Conservation (phyloP, 2,329 filamentous ascomycete genomes). For the Colletotrichum sojae region DNA sequence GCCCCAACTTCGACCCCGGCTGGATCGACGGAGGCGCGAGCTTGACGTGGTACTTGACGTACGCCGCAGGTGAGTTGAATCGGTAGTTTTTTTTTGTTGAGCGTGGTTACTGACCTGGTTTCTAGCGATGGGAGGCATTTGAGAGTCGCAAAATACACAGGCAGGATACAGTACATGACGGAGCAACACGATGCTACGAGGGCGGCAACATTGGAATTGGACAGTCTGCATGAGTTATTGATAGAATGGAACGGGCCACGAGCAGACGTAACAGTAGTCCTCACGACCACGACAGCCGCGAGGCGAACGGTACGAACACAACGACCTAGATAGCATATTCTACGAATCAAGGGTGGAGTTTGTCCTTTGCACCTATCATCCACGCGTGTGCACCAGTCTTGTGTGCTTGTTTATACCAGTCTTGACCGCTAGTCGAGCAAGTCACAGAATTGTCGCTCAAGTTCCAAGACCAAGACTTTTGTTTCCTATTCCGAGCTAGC, state of each 20-base stretch:
- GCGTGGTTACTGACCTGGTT: conserved; percentile 16
- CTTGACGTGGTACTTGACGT: conserved; percentile 88
- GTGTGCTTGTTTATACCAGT: too few species aligned
- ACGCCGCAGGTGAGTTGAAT: conserved; percentile 76
- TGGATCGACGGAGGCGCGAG: conserved; percentile 88
- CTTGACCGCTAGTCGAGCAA: too few species aligned
- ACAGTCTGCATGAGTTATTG: conserved; percentile 20
- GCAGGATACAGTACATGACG: conserved; percentile 8
- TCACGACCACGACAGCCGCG: conserved; percentile 16
- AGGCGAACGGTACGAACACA: conserved; percentile 1
- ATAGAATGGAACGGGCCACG: conserved; percentile 9
- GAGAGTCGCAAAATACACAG: background rate
- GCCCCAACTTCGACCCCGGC: conserved; percentile 72
- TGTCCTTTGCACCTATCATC: background rate
- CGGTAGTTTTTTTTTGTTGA: background rate
- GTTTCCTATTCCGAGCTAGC: background rate
- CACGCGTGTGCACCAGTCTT: background rate
- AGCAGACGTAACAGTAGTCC: background rate
- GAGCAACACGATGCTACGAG: conserved; percentile 13
- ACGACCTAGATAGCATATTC: conserved; percentile 14
- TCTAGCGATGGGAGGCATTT: conserved; percentile 44
- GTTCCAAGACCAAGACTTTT: conserved; percentile 10
- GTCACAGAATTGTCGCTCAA: too few species aligned
- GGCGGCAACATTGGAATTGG: conserved; percentile 18
- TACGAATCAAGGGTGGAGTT: conserved; percentile 12